Conservation (phyloP, 169 alveolate species). For the Plasmodium gallinaceum region DNA sequence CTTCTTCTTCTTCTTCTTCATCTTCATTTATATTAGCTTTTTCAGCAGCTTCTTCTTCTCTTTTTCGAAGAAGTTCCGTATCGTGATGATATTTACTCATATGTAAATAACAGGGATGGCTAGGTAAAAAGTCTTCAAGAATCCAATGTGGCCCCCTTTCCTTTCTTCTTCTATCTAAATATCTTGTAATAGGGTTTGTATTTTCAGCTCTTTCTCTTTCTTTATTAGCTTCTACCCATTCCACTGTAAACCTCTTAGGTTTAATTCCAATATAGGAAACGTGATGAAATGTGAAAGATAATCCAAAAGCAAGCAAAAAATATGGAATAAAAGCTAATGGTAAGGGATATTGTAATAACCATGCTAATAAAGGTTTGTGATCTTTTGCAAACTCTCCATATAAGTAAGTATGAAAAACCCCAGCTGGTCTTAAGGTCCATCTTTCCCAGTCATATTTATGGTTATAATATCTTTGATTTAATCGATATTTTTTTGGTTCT, state of each 20-base stretch:
- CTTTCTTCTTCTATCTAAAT: constrained; percentile 89
- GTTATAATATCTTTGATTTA: constrained; percentile 85
- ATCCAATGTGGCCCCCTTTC: constrained; percentile 92
- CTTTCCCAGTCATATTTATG: constrained; percentile 91
- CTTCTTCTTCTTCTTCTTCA: neutral
- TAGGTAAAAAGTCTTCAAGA: constrained; percentile 87
- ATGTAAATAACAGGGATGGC: constrained; percentile 87
- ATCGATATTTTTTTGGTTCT: constrained; percentile 87
- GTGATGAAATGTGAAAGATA: constrained; percentile 86
- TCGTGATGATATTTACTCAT: constrained; percentile 88
- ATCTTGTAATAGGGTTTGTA: constrained; percentile 90
- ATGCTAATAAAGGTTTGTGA: constrained; percentile 84
- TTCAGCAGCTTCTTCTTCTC: constrained; percentile 76
- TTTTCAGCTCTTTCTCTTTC: constrained; percentile 92
- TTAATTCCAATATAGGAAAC: constrained; percentile 86
- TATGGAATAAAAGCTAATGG: constrained; percentile 85
- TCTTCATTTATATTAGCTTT: constrained; percentile 21
- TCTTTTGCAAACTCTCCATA: constrained; percentile 91
- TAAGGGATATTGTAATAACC: constrained; percentile 84
- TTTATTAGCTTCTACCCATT: constrained; percentile 91
- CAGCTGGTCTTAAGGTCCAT: constrained; percentile 90
- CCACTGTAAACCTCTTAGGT: constrained; percentile 91
- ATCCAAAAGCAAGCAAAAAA: constrained; percentile 79
- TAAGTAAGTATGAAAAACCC: constrained; percentile 91
- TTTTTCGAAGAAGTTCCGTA: constrained; percentile 80